Percentiles rank a stretch among this genome's conserved stretches.
These are phyloP conservation scores for Flammula alnicola DNA, from an alignment of 1,284 basidiomycete species.

Conservation along the genomic window DNA sequence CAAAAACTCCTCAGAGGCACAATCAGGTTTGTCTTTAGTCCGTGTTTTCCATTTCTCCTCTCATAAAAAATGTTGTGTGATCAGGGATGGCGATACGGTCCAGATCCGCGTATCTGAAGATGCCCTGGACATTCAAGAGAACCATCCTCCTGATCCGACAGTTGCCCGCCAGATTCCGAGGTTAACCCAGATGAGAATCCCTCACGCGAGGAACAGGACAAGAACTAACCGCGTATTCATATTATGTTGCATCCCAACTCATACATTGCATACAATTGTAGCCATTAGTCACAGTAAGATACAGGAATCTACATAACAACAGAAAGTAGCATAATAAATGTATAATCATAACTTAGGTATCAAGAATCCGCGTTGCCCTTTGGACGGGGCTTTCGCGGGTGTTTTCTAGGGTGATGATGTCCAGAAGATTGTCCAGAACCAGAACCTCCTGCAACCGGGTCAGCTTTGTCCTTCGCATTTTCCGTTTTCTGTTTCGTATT, in stretches of 20 bases:
- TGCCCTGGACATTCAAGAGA: constrained; percentile 57
- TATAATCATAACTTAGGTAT: constrained; percentile 17
- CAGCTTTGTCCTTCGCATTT: neutral
- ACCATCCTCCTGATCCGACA: constrained; percentile 55
- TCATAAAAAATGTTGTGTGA: too few relatives aligned
- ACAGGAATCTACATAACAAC: neutral
- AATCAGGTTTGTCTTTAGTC: too few relatives aligned
- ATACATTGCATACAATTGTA: neutral
- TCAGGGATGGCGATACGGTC: constrained; percentile 63
- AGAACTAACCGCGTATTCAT: neutral
- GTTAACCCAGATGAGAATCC: constrained; percentile 30
- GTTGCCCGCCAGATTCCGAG: constrained; percentile 27
- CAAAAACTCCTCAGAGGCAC: constrained; percentile 76
- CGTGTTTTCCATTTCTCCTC: too few relatives aligned
- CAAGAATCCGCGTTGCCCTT: constrained; percentile 9
- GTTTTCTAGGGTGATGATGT: constrained; percentile 15
- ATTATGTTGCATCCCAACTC: neutral
- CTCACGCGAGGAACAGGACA: constrained; percentile 16
- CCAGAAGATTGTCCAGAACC: too few relatives aligned
- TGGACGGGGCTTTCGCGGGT: constrained; percentile 14
- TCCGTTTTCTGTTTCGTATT: neutral
- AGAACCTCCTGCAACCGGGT: too few relatives aligned
- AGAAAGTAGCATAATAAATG: constrained; percentile 14
- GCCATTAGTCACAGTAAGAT: constrained; percentile 4
- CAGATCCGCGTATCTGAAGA: constrained; percentile 51